Evolutionary conservation across 2,329 filamentous ascomycete species (phyloP), one percentile per base, ranked within the genome.

Genomic region (Fulvia fulva): DNA sequence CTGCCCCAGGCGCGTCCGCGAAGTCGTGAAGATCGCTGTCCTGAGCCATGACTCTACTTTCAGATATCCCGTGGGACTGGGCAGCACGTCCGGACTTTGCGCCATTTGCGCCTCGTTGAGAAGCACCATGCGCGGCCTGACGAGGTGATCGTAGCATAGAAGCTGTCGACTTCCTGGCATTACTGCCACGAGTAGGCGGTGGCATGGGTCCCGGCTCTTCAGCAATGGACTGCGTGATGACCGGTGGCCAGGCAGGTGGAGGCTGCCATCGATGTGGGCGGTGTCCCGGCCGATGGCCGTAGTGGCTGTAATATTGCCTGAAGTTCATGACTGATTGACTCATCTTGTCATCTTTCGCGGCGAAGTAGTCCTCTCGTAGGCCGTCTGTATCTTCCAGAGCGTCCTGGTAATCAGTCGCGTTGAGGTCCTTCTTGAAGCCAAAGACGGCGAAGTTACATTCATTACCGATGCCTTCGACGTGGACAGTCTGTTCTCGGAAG

Each of bases 361-460:
- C 87, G 70, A 94, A 97, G 72, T 97, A 97, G 66, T 97, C 92
- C 59, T 94, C 90, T 11, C 94, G 86, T 9, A 91, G 82, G n/a
- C 69, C 71, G 55, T 67, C 74, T 65, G 58, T 75, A 74, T 65
- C 73, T 60, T 61, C 73, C 64, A 65, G 62, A 22, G 68, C 66
- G 9, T 65, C 65, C 1, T 66, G 75, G 11, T 74, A 75, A 51
- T 74, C 71, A 46, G 73, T 71, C 4, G 76, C 76, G 63, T 81
- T 81, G 50, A 83, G 81, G 22, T 87, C 89, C 72, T 91, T 93
- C 74, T 96, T 92, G 77, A 97, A 97, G 63, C 97, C 90, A 68
- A 99, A 99, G 34, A 96, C 91, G 2, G 94, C 94, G 76, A 97
- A 97, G 1, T 93, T 97, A 74, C 94, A 99, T 11, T 97, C 91